Evolutionary conservation across 768 basidiomycete species (phyloP).

Genomic region (Panaeolus cyanescens): DNA sequence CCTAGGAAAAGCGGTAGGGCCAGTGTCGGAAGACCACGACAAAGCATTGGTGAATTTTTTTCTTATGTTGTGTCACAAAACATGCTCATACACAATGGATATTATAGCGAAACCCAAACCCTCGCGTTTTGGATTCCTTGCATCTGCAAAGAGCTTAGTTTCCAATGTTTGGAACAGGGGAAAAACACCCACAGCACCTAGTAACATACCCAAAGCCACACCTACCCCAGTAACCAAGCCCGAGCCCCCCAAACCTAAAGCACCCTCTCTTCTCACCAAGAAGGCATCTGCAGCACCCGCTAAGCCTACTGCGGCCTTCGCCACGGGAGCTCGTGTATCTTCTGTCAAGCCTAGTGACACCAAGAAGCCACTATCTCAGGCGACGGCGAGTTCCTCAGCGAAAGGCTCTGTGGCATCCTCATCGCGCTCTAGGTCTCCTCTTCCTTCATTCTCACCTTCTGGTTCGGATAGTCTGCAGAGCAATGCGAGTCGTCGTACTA

Average conservation of each 20-base stretch:
- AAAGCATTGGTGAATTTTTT: slow-evolving; percentile 5
- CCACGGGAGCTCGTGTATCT: slow-evolving; percentile 13
- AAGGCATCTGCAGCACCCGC: slow-evolving; percentile 21
- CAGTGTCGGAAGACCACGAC: slow-evolving; percentile 31
- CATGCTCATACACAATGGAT: background rate
- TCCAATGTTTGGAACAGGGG: slow-evolving; percentile 73
- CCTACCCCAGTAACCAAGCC: slow-evolving; percentile 9
- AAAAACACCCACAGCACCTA: slow-evolving; percentile 29
- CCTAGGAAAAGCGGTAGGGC: slow-evolving; percentile 34
- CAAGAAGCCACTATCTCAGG: background rate
- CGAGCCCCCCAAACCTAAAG: slow-evolving; percentile 7
- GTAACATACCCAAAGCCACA: slow-evolving; percentile 25
- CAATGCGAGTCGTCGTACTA: slow-evolving; percentile 12
- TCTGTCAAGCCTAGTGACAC: background rate
- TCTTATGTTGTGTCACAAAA: slow-evolving; percentile 12
- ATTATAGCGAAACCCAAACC: slow-evolving; percentile 48
- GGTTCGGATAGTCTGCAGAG: slow-evolving; percentile 16
- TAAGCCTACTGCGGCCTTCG: slow-evolving; percentile 21
- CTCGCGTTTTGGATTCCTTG: slow-evolving; percentile 69
- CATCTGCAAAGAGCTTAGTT: slow-evolving; percentile 71
- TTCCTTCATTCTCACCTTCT: slow-evolving; percentile 22
- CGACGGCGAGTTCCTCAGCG: background rate
- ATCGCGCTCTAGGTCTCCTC: slow-evolving; percentile 27
- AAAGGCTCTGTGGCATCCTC: slow-evolving; percentile 18
- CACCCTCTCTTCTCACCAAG: slow-evolving; percentile 15